Conservation (phyloP, 2,329 filamentous ascomycete species). For the Ophiostoma quercus region DNA sequence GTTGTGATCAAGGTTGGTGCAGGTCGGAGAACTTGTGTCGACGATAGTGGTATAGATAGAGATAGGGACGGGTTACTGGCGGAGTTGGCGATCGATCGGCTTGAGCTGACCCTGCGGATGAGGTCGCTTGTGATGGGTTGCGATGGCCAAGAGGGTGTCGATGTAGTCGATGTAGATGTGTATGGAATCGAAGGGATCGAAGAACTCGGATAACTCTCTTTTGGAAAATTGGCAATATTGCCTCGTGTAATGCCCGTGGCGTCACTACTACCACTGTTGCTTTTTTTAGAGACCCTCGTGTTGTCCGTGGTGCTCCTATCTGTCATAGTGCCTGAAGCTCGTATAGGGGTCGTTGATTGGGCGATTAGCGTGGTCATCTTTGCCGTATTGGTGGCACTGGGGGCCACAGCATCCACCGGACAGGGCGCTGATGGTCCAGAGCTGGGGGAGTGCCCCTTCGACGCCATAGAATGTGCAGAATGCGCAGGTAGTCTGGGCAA, state of each 20-base stretch:
- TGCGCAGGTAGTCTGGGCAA: not conserved
- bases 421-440: not conserved
- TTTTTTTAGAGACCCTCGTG: constrained; percentile 19
- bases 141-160: not conserved
- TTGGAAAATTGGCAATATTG: not conserved
- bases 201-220: not conserved
- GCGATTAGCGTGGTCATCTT: constrained; percentile 3
- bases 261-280: constrained; percentile 5
- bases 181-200: not conserved
- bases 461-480: not conserved
- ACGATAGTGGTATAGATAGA: not conserved
- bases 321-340: constrained; percentile 22
- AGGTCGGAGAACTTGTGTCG: not conserved
- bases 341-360: constrained; percentile 25
- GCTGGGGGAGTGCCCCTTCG: not conserved
- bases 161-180: constrained; percentile 9
- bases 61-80: not conserved
- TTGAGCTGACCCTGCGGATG: constrained; percentile 9
- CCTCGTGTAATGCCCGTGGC: not conserved
- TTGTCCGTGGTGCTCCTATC: constrained; percentile 18
- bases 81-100: not conserved
- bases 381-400: constrained; percentile 18
- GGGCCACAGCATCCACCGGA: constrained; percentile 15
- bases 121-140: constrained; percentile 11
- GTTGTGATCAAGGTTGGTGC: constrained; percentile 7